Evolutionary conservation across 73 alveolate genomes (phyloP), one percentile per base, ranked within the genome.

Genomic region (Tetrahymena thermophila): DNA sequence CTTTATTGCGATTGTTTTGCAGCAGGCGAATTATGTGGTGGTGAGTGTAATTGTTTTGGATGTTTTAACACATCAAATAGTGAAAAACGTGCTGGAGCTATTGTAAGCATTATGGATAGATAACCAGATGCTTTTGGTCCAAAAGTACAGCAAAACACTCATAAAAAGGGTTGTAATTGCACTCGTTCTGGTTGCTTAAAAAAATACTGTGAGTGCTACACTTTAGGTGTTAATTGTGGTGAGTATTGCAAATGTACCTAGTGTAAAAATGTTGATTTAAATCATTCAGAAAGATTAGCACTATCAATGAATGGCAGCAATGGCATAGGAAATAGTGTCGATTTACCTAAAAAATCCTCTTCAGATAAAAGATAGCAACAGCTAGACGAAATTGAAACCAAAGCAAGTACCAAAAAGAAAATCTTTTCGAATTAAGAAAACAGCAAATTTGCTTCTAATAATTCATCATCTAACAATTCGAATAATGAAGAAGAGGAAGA

Each of bases 1-100:
- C 96, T 98, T 38, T 98, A 98, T 96, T 98, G 99, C 95, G 99
- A 98, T 95, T 98, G 99, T 43, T 98, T 98, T 96, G 99, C 99
- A 16, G 97, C 97, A 89, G 99, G 99, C n/a, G 98, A 95, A 94
- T 95, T 96, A 50, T 98, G 99, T 94, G 97, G 97, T 28, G 97
- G 98, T 28, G 99, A 97, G 56, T 99, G 99, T 97, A 98, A 98
- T 95, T 99, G 99, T 94, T 93, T 95, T 83, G 98, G 97, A 84
- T 99, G 99, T 58, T 97, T 98, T n/a, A 99, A 99, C 96, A 93
- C 95, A 84, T 96, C 95, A 23, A 99, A 98, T 97, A 99, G 96
- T 94, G 96, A 96, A 37, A 98, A 96, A 71, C 98, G 99, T 44
- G 98, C 97, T 94, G 94, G 94, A 37, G 97, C 98, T 56, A 98